phyloP scores from a whole-genome alignment of 2,329 filamentous ascomycete genomes.

The Trichoderma gracile region DNA sequence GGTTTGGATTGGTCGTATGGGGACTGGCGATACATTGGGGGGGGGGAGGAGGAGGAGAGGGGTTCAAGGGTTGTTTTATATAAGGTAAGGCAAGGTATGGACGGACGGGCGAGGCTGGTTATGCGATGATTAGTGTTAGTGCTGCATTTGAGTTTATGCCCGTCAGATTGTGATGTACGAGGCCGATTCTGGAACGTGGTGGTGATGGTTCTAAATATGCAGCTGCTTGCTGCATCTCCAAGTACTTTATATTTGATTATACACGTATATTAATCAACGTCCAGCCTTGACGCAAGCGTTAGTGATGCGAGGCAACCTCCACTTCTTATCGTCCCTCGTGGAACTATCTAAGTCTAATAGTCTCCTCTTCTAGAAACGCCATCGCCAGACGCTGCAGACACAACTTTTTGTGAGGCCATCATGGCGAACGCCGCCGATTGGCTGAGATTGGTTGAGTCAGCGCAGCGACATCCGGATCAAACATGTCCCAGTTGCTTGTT shows the following conservation, averaged over 20 bases:
- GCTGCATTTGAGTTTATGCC: too few relatives aligned
- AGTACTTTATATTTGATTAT: neutral
- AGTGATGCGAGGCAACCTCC: constrained; percentile 1
- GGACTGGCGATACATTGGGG: constrained; percentile 1
- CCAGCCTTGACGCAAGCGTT: neutral
- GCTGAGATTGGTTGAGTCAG: neutral
- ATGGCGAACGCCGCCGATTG: neutral
- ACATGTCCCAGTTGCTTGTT: neutral
- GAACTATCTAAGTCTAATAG: neutral
- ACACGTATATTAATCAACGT: neutral
- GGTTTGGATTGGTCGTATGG: neutral
- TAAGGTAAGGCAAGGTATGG: neutral
- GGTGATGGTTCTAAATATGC: too few relatives aligned
- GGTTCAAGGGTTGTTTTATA: neutral
- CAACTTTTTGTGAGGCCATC: neutral
- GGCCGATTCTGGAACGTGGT: too few relatives aligned
- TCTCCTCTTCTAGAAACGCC: constrained; percentile 3
- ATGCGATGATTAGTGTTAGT: neutral
- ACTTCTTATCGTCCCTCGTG: constrained; percentile 11
- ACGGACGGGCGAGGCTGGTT: neutral
- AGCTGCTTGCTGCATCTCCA: neutral
- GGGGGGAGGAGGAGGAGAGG: too few relatives aligned
- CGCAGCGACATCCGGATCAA: neutral
- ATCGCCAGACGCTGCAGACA: neutral
- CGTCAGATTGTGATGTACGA: too few relatives aligned